Evolutionary conservation across 305 asterid genomes (phyloP), one percentile per base, ranked within the genome.

Genomic region (Rubia tinctorum): DNA sequence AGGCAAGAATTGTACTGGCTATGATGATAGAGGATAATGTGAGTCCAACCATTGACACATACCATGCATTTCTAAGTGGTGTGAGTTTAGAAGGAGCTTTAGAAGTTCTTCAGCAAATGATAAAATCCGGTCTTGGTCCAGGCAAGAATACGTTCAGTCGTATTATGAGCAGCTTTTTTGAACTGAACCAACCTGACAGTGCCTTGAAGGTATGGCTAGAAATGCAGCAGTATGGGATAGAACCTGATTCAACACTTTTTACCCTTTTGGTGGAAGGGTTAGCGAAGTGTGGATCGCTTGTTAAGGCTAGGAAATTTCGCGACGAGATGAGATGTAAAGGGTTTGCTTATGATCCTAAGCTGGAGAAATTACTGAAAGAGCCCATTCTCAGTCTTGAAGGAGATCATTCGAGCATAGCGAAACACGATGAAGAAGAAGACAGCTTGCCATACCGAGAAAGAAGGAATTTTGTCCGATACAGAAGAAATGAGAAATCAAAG

Each of bases 1-100:
- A 88, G 68, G 99, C 97, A 6, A 95, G 88, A 83, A 71, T 11
- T 44, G 56, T 92, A 71, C 71, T 95, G 72, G 80, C 85, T 23
- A 71, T 77, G 82, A 95, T 95, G 99, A 70, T 88, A 17, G 84
- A 56, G 71, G 88, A 90, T 9, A 87, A 75, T 66, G 71, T 89
- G 64, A 82, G 79, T 76, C 93, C 96, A 17, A 89, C 88, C 15
- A 76, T 79, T 15, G 96, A 88, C 22, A 92, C 97, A 1, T 92
- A 86, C 77, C 96, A 92, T 62, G 93, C 96, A 25, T 80, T 95
- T 70, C 79, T 95, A 72, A 77, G 75, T 62, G 87, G 88, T 77
- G 87, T 81, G 20, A 84, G 72, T 76, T 34, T 81, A 6, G 86
- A 87, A 79, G 91, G 84, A 81, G 77, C 84, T 65, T 45, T 80